A percentile compares a stretch with the other conserved stretches of the same genome.
Evolutionary conservation across 345 rosid genomes (phyloP).

Genomic region (Murraya paniculata): DNA sequence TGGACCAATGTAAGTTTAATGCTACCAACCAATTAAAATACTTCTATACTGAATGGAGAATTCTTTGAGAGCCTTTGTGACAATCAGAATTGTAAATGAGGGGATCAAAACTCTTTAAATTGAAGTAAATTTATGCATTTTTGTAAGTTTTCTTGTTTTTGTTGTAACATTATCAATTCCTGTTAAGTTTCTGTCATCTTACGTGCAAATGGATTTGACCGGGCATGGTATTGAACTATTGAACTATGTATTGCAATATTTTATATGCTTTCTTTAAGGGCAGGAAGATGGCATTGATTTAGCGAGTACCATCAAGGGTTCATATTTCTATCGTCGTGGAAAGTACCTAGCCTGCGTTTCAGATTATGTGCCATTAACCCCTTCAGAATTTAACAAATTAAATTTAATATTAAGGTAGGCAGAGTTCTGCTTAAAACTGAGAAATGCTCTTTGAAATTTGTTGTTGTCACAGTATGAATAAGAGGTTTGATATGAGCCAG

Average conservation of each 20-base stretch:
- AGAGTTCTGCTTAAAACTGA: not conserved
- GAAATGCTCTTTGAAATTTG: not conserved
- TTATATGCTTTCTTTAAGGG: not conserved
- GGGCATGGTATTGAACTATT: not conserved
- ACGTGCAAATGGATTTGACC: not conserved
- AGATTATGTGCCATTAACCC: slow-evolving; percentile 55
- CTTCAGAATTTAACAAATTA: slow-evolving; percentile 37
- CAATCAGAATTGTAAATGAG: not conserved
- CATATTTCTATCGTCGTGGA: slow-evolving; percentile 55
- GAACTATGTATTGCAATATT: not conserved
- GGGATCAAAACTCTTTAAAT: not conserved
- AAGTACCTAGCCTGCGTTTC: slow-evolving; percentile 31
- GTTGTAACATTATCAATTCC: not conserved
- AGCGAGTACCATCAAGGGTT: slow-evolving; percentile 37
- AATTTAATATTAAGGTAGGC: slow-evolving; percentile 41
- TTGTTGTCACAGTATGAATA: not conserved
- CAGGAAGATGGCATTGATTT: slow-evolving; percentile 65
- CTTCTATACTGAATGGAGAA: not conserved
- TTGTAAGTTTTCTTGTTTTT: not conserved
- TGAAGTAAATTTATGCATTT: not conserved
- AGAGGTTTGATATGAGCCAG: not conserved
- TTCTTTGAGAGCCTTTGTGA: not conserved
- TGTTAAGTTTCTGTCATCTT: not conserved
- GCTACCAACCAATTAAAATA: not conserved
- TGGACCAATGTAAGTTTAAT: not conserved